These are phyloP conservation scores for Typha latifolia DNA, from an alignment of 176 grass and related monocot genomes.

Conservation along the genomic window DNA sequence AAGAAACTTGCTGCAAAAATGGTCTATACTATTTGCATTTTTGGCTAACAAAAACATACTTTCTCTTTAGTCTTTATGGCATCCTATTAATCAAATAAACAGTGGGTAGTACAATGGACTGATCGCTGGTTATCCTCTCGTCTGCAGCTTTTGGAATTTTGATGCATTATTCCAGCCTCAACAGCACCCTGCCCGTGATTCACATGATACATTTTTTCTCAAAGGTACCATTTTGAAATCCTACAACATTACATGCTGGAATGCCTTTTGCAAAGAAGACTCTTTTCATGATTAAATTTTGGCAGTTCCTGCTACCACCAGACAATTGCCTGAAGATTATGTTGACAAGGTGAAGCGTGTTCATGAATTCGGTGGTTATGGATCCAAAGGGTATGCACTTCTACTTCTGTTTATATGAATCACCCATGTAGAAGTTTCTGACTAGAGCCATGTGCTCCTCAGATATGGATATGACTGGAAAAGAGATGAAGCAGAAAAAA, in stretches of 20 bases:
- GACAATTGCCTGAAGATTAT: constrained; percentile 75
- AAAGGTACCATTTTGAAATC: constrained; percentile 24
- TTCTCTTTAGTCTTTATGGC: no score
- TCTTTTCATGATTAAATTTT: background rate
- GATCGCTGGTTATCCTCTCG: background rate
- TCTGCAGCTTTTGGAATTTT: constrained; percentile 92
- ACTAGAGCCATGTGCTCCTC: constrained; percentile 21
- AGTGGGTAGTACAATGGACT: background rate
- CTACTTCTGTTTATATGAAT: constrained; percentile 6
- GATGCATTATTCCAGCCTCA: constrained; percentile 95
- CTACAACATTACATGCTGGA: background rate
- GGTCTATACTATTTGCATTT: no score
- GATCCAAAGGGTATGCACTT: constrained; percentile 76
- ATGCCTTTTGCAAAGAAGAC: background rate
- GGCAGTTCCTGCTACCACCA: constrained; percentile 58
- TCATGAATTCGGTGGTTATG: constrained; percentile 79
- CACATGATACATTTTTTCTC: constrained; percentile 95
- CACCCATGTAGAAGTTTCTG: constrained; percentile 10
- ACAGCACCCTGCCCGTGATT: constrained; percentile 98
- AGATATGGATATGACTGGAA: constrained; percentile 99
- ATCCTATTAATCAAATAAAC: background rate
- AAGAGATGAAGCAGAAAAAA: constrained; percentile 90
- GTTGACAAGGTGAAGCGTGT: constrained; percentile 75
- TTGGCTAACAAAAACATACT: no score
- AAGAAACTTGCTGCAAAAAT: no score